Conservation (phyloP, 2,329 filamentous ascomycete genomes). For the Phyllosticta capitalensis region DNA sequence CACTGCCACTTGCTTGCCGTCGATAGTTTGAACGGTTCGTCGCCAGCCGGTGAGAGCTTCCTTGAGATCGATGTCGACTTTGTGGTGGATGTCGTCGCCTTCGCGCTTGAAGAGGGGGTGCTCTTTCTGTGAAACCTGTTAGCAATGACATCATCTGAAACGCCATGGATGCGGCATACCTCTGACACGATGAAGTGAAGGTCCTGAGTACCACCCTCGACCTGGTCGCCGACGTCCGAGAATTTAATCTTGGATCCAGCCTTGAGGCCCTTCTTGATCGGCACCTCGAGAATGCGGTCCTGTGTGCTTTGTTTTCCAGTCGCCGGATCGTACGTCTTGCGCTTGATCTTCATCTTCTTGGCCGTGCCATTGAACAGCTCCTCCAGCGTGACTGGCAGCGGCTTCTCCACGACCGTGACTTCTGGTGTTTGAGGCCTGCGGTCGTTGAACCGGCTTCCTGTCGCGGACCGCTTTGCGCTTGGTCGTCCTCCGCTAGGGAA, state of each 20-base stretch:
- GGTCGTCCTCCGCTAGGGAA: slow-evolving; percentile 23
- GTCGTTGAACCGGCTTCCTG: slow-evolving; percentile 27
- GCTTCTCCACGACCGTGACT: slow-evolving; percentile 81
- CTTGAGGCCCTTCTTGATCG: slow-evolving; percentile 91
- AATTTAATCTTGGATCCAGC: slow-evolving; percentile 98
- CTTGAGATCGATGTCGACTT: slow-evolving; percentile 75
- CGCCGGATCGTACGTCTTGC: slow-evolving; percentile 79
- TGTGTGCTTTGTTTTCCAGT: slow-evolving; percentile 75
- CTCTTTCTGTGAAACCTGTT: slow-evolving; percentile 54
- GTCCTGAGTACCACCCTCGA: slow-evolving; percentile 92
- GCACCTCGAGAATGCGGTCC: slow-evolving; percentile 86
- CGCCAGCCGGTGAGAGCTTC: slow-evolving; percentile 93
- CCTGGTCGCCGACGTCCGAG: slow-evolving; percentile 92
- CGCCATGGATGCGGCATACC: slow-evolving; percentile 44
- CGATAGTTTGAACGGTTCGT: slow-evolving; percentile 84
- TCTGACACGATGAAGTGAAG: slow-evolving; percentile 91
- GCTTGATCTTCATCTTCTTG: slow-evolving; percentile 97
- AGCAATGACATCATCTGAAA: slow-evolving; percentile 14
- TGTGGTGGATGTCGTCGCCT: slow-evolving; percentile 75
- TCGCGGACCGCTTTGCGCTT: slow-evolving; percentile 21
- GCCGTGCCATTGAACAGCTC: slow-evolving; percentile 78
- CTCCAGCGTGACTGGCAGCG: slow-evolving; percentile 71
- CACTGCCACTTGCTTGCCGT: slow-evolving; percentile 74
- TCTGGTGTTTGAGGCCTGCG: slow-evolving; percentile 58
- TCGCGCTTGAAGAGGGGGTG: slow-evolving; percentile 78